A percentile compares a stretch with the other conserved stretches of the same genome.
These are phyloP conservation scores for Phytophthora pinifolia DNA, from an alignment of 352 stramenopile genomes.

Conservation along the genomic window DNA sequence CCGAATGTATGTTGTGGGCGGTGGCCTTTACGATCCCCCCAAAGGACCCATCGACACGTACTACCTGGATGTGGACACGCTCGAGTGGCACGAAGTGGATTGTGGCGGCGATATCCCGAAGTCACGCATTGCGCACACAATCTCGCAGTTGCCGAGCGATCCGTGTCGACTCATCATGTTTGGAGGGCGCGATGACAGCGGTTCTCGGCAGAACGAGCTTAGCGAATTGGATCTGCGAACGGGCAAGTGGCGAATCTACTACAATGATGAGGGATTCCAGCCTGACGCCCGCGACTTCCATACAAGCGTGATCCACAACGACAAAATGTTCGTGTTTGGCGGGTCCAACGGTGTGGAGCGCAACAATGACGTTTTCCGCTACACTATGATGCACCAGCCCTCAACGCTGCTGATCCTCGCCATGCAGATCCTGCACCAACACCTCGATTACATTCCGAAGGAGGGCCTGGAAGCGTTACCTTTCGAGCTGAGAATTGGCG, in stretches of 20 bases:
- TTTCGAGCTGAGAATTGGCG: conserved; percentile 59
- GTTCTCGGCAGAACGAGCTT: conserved; percentile 65
- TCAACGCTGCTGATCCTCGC: conserved; percentile 67
- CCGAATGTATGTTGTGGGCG: conserved; percentile 80
- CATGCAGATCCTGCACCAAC: conserved; percentile 62
- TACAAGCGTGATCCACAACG: conserved; percentile 69
- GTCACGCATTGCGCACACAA: conserved; percentile 81
- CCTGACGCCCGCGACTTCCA: conserved; percentile 84
- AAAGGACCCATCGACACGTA: conserved; percentile 81
- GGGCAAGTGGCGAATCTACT: conserved; percentile 61
- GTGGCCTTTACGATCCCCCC: conserved; percentile 77
- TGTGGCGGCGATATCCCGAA: conserved; percentile 62
- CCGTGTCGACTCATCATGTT: conserved; percentile 72
- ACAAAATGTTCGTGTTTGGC: conserved; percentile 82
- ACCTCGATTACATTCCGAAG: conserved; percentile 38
- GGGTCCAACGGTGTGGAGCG: conserved; percentile 82
- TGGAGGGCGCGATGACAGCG: conserved; percentile 72
- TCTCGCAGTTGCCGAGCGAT: conserved; percentile 53
- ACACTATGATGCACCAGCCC: conserved; percentile 57
- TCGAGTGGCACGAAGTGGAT: conserved; percentile 64
- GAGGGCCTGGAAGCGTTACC: conserved; percentile 54
- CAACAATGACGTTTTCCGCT: conserved; percentile 83
- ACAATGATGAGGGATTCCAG: conserved; percentile 59
- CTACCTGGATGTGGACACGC: conserved; percentile 73
- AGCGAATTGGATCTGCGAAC: conserved; percentile 67